A percentile compares a stretch with the other conserved stretches of the same genome.
Conservation (phyloP, 306 rosid species). For the Leucaena leucocephala region DNA sequence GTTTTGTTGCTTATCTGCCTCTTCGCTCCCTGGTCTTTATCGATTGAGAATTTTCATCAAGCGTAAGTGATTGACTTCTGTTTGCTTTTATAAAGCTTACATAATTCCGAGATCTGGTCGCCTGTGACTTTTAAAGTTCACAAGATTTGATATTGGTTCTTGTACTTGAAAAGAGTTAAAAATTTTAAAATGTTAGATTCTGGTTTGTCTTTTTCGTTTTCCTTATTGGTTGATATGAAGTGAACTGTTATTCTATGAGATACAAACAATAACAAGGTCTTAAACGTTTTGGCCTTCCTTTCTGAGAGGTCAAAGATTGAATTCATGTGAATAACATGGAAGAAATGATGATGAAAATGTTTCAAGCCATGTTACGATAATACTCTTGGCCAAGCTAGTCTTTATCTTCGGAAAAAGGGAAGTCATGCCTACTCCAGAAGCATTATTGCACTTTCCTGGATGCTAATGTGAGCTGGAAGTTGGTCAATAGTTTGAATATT, state of each 20-base stretch:
- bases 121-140: slow-evolving; percentile 8
- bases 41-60: slow-evolving; percentile 62
- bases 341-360: background rate
- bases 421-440: background rate
- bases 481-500: background rate
- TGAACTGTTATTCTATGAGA: background rate
- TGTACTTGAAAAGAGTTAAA: background rate
- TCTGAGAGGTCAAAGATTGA: background rate
- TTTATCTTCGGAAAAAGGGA: background rate
- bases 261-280: background rate
- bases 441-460: background rate
- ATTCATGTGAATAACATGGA: background rate
- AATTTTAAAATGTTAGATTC: slow-evolving; percentile 20
- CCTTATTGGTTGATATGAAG: background rate
- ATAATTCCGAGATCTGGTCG: slow-evolving; percentile 15
- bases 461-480: background rate
- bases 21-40: slow-evolving; percentile 49
- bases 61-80: slow-evolving; percentile 60
- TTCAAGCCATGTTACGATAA: background rate
- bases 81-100: slow-evolving; percentile 28
- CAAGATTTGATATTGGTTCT: background rate
- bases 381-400: background rate
- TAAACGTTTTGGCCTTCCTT: background rate
- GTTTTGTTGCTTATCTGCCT: slow-evolving; percentile 44
- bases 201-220: background rate